Conservation (phyloP, 2,329 filamentous ascomycete genomes). For the Talaromyces sp. region DNA sequence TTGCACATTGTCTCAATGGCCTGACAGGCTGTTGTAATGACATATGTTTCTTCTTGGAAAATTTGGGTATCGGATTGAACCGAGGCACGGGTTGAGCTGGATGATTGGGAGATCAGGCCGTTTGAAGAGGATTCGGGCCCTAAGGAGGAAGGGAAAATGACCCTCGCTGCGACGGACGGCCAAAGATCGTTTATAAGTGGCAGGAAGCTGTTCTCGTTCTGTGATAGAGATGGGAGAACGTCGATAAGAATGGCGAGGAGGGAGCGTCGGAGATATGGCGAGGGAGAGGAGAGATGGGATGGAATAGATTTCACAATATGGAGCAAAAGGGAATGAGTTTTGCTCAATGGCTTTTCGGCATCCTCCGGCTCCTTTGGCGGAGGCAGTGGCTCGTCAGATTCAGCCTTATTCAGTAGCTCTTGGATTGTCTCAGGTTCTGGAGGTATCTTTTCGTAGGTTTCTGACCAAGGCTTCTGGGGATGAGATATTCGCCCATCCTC, state of each 20-base stretch:
- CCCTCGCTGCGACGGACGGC: constrained; percentile 66
- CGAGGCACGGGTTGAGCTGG: constrained; percentile 63
- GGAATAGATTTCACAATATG: constrained; percentile 83
- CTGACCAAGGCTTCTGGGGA: constrained; percentile 38
- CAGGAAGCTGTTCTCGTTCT: constrained; percentile 79
- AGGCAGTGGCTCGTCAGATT: constrained; percentile 39
- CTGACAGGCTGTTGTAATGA: constrained; percentile 70
- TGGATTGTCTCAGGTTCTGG: constrained; percentile 33
- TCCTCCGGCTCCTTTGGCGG: constrained; percentile 54
- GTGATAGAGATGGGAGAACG: constrained; percentile 70
- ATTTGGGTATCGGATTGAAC: constrained; percentile 33
- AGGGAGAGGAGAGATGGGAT: constrained; percentile 85
- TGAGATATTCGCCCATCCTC: constrained; percentile 29
- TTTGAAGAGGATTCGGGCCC: constrained; percentile 54
- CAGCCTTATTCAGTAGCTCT: constrained; percentile 39
- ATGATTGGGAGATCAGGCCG: constrained; percentile 22
- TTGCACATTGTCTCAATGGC: constrained; percentile 70
- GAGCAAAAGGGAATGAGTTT: constrained; percentile 78
- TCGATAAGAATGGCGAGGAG: constrained; percentile 76
- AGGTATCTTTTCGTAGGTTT: constrained; percentile 28
- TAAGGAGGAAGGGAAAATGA: constrained; percentile 50
- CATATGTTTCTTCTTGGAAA: constrained; percentile 45
- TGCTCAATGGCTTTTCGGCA: constrained; percentile 65
- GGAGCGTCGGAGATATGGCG: constrained; percentile 74
- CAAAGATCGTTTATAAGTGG: constrained; percentile 89